Evolutionary conservation across 108 stramenopile genomes (phyloP), one percentile per base, ranked within the genome.

Genomic region (Bacterosira constricta): DNA sequence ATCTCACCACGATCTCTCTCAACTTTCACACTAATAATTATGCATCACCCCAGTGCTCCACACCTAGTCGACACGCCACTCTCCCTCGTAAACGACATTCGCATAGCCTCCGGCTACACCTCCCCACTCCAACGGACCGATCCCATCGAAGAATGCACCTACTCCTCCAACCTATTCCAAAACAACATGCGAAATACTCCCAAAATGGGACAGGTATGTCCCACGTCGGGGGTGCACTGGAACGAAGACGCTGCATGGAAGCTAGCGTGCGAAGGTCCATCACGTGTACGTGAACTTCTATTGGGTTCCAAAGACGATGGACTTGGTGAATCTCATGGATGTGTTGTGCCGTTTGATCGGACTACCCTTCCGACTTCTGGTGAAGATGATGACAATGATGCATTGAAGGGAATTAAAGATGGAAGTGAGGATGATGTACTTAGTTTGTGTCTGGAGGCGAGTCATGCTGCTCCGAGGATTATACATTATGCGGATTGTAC

Each of bases 401-500:
- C 15, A 1, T 62, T 85, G 45, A 70, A 62, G 38, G 56, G 79
- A 27, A 87, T 86, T 79, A 69, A 86, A 26, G 84, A 79, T 86
- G 62, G 23, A 2, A 38, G 35, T 62, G 37, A n/a, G 17, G 27
- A 71, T 45, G 35, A 37, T 56, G 35, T 45, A 31, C 37, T 46
- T 0, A 63, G 54, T 52, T 83, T 47, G 46, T 83, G 31, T 53
- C 68, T 88, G 47, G 97, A 97, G 83, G 97, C 96, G 0, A 86
- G 86, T 13, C 97, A 97, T 75, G 87, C 89, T 4, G 93, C 92
- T 18, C 91, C 97, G 3, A 80, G 97, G 18, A 96, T 97, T 71
- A 80, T 96, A 21, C 92, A 96, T 68, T 82, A 89, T 58, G 90
- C 90, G 1, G 97, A 97, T 69, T 88, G 94, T 60, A 96, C 96